Evolutionary conservation across 495 filamentous ascomycete species (phyloP).

Genomic region (Pyrenopolyporus hunteri): DNA sequence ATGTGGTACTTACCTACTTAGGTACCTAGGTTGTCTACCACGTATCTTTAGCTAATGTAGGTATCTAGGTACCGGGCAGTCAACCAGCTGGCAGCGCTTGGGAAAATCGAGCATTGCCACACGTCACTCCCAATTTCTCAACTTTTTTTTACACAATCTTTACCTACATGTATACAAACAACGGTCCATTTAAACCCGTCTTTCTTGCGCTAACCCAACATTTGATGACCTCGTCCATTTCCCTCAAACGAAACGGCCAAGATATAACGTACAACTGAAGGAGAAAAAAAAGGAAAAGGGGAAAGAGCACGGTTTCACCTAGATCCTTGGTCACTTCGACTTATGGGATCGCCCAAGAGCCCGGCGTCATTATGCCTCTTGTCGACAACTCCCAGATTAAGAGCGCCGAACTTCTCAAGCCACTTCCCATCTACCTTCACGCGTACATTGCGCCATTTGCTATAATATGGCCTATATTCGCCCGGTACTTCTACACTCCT

Average conservation of each 20-base stretch:
- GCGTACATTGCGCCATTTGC: conserved; percentile 91
- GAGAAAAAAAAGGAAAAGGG: not conserved
- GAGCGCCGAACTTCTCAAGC: conserved; percentile 84
- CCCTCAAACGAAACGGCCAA: not conserved
- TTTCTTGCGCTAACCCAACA: conserved; percentile 1
- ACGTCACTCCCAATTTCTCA: conserved; percentile 1
- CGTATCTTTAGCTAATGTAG: not conserved
- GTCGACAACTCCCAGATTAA: conserved; percentile 91
- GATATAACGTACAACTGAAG: not conserved
- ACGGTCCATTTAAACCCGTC: not conserved
- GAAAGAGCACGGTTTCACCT: not conserved
- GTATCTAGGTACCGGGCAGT: not conserved
- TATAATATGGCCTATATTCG: conserved; percentile 88
- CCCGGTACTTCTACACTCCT: conserved; percentile 80
- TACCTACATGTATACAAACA: not conserved
- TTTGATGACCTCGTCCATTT: not conserved
- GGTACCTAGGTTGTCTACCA: too few relatives aligned
- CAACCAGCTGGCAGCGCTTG: conserved; percentile 1
- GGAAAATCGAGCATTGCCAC: not conserved
- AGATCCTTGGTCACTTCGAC: not conserved
- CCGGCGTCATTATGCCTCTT: conserved; percentile 60
- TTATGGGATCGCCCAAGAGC: conserved; percentile 15
- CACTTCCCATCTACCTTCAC: conserved; percentile 80
- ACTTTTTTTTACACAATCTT: conserved; percentile 2
- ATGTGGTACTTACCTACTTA: not conserved